A percentile compares a stretch with the other conserved stretches of the same genome.
phyloP scores from a whole-genome alignment of 78 protist genomes.

The Ministeria vibrans region DNA sequence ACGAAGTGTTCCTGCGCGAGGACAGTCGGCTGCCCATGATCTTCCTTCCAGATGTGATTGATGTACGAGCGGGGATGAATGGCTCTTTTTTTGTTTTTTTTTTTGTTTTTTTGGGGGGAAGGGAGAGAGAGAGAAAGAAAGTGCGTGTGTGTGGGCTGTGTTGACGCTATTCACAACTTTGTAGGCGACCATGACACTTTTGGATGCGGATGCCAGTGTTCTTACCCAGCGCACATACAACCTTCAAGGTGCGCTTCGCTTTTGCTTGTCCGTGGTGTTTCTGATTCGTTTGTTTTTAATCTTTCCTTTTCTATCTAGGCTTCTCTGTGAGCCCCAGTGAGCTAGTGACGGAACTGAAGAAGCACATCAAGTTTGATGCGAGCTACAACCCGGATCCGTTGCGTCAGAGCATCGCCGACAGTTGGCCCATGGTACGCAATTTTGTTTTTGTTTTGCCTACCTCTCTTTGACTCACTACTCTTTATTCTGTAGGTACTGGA shows the following conservation, averaged over 20 bases:
- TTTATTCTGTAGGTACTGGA: too few species aligned
- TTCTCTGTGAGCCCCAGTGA: not conserved
- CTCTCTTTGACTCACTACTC: too few species aligned
- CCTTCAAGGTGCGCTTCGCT: not conserved
- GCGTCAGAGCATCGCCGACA: slow-evolving; percentile 60
- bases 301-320: not conserved
- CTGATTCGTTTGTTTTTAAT: not conserved
- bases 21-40: slow-evolving; percentile 65
- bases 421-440: slow-evolving; percentile 74
- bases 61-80: too few species aligned
- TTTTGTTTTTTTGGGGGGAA: too few species aligned
- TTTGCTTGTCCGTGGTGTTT: not conserved
- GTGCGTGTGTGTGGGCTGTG: too few species aligned
- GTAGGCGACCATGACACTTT: slow-evolving; percentile 34
- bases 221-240: slow-evolving; percentile 47
- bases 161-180: too few species aligned
- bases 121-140: too few species aligned
- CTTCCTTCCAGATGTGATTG: slow-evolving; percentile 68
- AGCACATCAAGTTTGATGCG: slow-evolving; percentile 36
- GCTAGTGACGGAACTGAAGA: not conserved
- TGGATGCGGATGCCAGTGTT: slow-evolving; percentile 4
- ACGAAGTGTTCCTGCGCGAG: slow-evolving; percentile 37
- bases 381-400: slow-evolving; percentile 48
- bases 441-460: too few species aligned
- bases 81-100: too few species aligned